phyloP scores from a whole-genome alignment of 805 yeast genomes.

The Groenewaldozyma tartarivorans region DNA sequence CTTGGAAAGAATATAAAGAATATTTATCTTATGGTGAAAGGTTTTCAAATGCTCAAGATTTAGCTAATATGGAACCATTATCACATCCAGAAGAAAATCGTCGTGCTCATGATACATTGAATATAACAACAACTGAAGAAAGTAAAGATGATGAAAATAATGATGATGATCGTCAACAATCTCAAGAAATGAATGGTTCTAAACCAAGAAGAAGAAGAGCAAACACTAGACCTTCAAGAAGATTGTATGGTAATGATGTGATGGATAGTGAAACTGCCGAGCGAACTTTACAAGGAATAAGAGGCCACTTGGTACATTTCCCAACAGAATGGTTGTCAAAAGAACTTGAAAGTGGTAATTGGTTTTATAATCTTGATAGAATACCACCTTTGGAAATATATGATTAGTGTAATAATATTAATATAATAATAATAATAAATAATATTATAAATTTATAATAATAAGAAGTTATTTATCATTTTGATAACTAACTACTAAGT shows the following conservation, averaged over 20 bases:
- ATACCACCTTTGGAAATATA: conserved; percentile 93
- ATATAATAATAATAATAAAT: neutral
- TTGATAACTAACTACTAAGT: neutral
- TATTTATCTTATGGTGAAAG: conserved; percentile 34
- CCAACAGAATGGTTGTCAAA: conserved; percentile 84
- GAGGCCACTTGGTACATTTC: conserved; percentile 84
- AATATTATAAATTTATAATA: neutral
- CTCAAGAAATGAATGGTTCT: neutral
- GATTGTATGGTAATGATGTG: conserved; percentile 6
- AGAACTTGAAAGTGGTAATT: conserved; percentile 78
- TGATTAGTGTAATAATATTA: conserved; percentile 46
- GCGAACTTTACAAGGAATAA: conserved; percentile 56
- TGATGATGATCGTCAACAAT: neutral
- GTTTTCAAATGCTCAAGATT: conserved; percentile 24
- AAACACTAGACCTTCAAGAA: conserved; percentile 7
- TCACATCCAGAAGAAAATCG: conserved; percentile 11
- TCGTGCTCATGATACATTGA: conserved; percentile 14
- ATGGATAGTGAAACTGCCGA: conserved; percentile 72
- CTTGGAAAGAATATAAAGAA: conserved; percentile 84
- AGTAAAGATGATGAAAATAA: neutral
- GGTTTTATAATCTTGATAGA: conserved; percentile 92
- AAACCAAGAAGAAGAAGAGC: conserved; percentile 8
- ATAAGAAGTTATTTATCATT: neutral
- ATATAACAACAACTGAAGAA: neutral
- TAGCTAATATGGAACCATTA: conserved; percentile 27